Conservation (phyloP, 2,329 filamentous ascomycete species). For the Paraphaeosphaeria sporulosa region DNA sequence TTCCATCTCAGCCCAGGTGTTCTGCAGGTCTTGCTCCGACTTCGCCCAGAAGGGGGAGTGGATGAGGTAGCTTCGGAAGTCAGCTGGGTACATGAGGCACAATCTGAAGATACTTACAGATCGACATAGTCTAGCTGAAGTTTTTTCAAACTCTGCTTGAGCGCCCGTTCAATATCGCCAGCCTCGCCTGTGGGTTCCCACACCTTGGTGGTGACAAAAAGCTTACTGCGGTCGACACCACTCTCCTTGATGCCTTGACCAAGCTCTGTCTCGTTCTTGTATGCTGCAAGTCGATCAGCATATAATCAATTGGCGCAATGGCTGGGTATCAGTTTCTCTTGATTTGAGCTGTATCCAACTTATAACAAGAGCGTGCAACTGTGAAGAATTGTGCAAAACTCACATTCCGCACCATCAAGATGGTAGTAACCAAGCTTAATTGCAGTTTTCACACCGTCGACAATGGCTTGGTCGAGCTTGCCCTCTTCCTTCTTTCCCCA, state of each 20-base stretch:
- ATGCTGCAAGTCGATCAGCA: slow-evolving; percentile 43
- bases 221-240: slow-evolving; percentile 55
- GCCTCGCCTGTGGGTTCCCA: slow-evolving; percentile 52
- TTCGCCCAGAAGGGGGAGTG: slow-evolving; percentile 67
- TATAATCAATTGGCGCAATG: neutral
- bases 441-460: slow-evolving; percentile 67
- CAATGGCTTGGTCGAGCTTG: slow-evolving; percentile 63
- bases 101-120: slow-evolving; percentile 53
- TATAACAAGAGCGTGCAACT: neutral
- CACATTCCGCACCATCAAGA: slow-evolving; percentile 77
- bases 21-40: slow-evolving; percentile 62
- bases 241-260: slow-evolving; percentile 57
- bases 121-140: slow-evolving; percentile 69
- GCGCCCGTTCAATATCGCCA: slow-evolving; percentile 61
- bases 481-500: slow-evolving; percentile 64
- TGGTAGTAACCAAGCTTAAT: slow-evolving; percentile 75
- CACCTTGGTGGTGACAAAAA: slow-evolving; percentile 65
- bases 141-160: slow-evolving; percentile 66
- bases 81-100: neutral
- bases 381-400: slow-evolving; percentile 13
- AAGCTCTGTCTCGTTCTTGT: slow-evolving; percentile 60
- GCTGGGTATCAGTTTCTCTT: neutral
- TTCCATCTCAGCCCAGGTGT: slow-evolving; percentile 68
- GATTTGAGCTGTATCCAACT: too few relatives aligned
- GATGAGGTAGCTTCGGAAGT: slow-evolving; percentile 62